These are phyloP conservation scores for Meripilus lineatus DNA, from an alignment of 1,284 basidiomycete species.

Conservation along the genomic window DNA sequence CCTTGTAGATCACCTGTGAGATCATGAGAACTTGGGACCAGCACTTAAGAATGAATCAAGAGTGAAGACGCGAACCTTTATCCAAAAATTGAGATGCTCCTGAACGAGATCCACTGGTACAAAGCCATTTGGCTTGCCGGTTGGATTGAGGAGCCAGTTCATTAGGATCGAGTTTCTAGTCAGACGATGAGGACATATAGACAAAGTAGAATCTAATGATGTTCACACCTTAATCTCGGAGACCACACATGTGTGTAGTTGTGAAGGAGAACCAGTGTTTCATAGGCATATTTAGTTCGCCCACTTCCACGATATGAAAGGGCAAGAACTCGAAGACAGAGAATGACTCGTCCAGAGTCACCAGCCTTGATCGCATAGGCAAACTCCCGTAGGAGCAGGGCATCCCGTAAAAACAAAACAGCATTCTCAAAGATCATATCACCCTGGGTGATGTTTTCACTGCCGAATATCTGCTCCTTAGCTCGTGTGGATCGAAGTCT, in stretches of 20 bases:
- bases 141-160: conserved; percentile 36
- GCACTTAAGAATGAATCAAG: no score
- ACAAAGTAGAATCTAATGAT: not conserved
- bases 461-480: no score
- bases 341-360: no score
- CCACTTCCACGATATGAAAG: conserved; percentile 29
- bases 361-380: conserved; percentile 32
- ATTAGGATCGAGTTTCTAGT: conserved; percentile 27
- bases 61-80: conserved; percentile 15
- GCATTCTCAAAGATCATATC: conserved; percentile 32
- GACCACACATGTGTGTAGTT: conserved; percentile 31
- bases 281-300: conserved; percentile 31
- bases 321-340: conserved; percentile 27
- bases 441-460: not conserved
- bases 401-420: conserved; percentile 35
- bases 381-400: conserved; percentile 30
- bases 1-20: conserved; percentile 24
- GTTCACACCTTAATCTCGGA: conserved; percentile 22
- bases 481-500: no score
- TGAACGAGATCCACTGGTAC: conserved; percentile 35
- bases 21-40: no score
- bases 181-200: not conserved
- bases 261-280: conserved; percentile 32
- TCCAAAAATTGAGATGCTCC: no score
- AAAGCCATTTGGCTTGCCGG: conserved; percentile 26